Evolutionary conservation across 129 eudicot species (phyloP).

Genomic region (Pulicaria dysenterica): DNA sequence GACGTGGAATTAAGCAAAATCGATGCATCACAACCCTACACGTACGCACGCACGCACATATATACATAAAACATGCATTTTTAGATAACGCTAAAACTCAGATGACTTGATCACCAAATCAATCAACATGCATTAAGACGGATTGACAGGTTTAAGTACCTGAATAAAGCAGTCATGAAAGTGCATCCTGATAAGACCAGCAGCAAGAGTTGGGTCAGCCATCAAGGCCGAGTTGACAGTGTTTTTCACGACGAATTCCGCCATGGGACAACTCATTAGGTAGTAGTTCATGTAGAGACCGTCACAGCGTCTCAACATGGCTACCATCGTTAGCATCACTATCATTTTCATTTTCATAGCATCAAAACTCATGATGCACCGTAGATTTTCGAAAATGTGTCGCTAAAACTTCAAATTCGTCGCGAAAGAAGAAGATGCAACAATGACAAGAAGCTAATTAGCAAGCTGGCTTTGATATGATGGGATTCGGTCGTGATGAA

Average conservation of each 20-base stretch:
- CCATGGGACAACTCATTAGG: constrained; percentile 61
- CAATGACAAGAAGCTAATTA: constrained; percentile 18
- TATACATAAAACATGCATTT: not conserved
- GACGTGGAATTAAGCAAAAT: constrained; percentile 78
- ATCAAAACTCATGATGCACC: constrained; percentile 18
- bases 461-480: constrained; percentile 32
- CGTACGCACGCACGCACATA: too few relatives aligned
- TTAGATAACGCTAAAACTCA: not conserved
- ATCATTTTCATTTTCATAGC: not conserved
- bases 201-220: constrained; percentile 82
- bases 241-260: constrained; percentile 53
- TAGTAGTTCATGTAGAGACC: constrained; percentile 73
- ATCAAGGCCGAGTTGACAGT: constrained; percentile 67
- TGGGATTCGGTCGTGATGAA: constrained; percentile 33
- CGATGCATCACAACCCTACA: constrained; percentile 91
- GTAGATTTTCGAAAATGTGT: not conserved
- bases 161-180: constrained; percentile 92
- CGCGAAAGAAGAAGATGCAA: constrained; percentile 9
- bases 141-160: constrained; percentile 35
- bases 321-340: not conserved
- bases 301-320: constrained; percentile 21
- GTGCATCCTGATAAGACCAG: constrained; percentile 84
- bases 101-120: not conserved
- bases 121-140: not conserved
- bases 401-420: constrained; percentile 1